phyloP scores from a whole-genome alignment of 441 rosid genomes.

The Adansonia gregorii region DNA sequence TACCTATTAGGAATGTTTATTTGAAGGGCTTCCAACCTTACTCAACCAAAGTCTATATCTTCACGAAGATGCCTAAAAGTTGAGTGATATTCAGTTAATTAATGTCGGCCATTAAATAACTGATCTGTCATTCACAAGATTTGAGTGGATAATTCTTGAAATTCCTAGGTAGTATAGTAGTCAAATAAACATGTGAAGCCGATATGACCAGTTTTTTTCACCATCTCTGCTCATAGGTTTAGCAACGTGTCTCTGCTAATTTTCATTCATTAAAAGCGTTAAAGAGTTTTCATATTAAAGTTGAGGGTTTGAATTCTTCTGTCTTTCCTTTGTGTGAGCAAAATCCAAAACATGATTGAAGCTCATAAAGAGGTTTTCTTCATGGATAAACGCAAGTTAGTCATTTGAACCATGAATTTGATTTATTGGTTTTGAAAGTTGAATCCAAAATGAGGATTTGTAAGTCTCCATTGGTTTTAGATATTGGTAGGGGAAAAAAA shows the following conservation, averaged over 20 bases:
- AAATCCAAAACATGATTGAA: not conserved
- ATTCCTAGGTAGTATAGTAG: not conserved
- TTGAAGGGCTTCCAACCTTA: not conserved
- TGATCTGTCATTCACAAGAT: not conserved
- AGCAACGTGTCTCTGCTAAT: not conserved
- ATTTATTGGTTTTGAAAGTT: not conserved
- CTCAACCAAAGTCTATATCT: not conserved
- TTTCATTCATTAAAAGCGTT: not conserved
- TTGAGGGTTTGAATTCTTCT: not conserved
- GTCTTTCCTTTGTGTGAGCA: not conserved
- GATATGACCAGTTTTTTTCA: not conserved
- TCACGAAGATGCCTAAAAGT: not conserved
- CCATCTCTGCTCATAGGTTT: not conserved
- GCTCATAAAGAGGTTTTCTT: not conserved
- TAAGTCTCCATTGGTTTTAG: not conserved
- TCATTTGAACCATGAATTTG: not conserved
- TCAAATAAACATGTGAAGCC: not conserved
- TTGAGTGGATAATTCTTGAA: not conserved
- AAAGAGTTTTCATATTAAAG: not conserved
- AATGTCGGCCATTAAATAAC: not conserved
- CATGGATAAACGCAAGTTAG: not conserved
- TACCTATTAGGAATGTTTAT: not conserved
- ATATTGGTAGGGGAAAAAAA: not conserved
- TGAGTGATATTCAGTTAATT: not conserved
- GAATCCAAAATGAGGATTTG: not conserved